A percentile compares a stretch with the other conserved stretches of the same genome.
phyloP scores from a whole-genome alignment of 176 grass and related monocot species.

The Oryza meridionalis region DNA sequence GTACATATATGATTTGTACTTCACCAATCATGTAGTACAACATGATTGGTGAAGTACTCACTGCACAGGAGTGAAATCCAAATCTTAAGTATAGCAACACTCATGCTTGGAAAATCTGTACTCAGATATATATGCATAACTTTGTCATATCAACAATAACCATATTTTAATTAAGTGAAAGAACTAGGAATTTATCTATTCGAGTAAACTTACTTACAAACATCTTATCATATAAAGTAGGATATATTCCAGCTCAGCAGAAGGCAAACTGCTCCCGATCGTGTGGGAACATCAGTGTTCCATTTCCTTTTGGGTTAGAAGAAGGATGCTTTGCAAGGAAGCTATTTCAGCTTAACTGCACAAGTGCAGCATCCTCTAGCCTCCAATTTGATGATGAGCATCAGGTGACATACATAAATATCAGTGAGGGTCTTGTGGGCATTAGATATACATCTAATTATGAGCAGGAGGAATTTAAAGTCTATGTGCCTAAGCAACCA shows the following conservation, averaged over 20 bases:
- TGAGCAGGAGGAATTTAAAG: neutral
- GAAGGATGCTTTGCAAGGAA: conserved; percentile 6
- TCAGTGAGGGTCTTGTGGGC: neutral
- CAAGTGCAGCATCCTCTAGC: neutral
- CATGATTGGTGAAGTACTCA: too few species aligned
- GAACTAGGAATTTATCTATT: too few species aligned
- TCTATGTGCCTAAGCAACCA: neutral
- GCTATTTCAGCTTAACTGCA: neutral
- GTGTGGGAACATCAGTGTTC: neutral
- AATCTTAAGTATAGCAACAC: too few species aligned
- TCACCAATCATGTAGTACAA: too few species aligned
- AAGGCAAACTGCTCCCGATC: neutral
- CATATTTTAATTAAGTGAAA: too few species aligned
- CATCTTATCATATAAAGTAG: neutral
- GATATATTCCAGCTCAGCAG: neutral
- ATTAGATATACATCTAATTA: neutral
- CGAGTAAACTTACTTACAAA: too few species aligned
- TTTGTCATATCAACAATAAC: too few species aligned
- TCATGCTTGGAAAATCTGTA: too few species aligned
- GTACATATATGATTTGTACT: too few species aligned
- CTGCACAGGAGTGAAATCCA: too few species aligned
- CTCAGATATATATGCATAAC: too few species aligned
- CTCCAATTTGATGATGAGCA: neutral
- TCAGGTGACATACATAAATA: neutral
- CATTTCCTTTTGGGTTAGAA: neutral